Percentiles rank a stretch among this genome's conserved stretches.
Conservation (phyloP, 768 basidiomycete genomes). For the Mycena olivaceomarginata region DNA sequence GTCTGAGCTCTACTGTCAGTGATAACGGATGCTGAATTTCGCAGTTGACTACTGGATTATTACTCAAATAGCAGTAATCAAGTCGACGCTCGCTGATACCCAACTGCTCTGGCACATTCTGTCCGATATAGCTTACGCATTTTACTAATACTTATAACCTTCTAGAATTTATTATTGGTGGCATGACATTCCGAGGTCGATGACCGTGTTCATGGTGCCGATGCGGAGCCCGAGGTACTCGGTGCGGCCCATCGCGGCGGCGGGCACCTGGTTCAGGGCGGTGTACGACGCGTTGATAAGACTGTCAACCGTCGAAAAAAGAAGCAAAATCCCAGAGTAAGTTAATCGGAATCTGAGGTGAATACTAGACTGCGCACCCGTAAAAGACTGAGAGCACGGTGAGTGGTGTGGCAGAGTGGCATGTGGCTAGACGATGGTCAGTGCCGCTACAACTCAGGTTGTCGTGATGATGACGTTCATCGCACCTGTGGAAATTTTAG, state of each 20-base stretch:
- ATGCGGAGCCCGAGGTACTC: background rate
- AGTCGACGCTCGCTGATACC: too few species aligned
- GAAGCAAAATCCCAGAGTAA: background rate
- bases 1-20: too few species aligned
- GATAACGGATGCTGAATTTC: too few species aligned
- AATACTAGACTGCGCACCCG: background rate
- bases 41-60: too few species aligned
- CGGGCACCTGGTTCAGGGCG: background rate
- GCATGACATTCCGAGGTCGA: too few species aligned
- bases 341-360: background rate
- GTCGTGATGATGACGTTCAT: constrained; percentile 1
- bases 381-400: too few species aligned
- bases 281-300: background rate
- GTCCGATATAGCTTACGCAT: too few species aligned
- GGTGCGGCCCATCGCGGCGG: background rate
- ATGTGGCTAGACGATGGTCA: background rate
- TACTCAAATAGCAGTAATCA: too few species aligned
- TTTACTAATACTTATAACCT: too few species aligned
- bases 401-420: too few species aligned
- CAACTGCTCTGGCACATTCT: too few species aligned
- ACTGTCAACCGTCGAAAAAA: background rate
- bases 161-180: too few species aligned
- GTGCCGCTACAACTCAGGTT: background rate
- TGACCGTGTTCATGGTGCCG: background rate
- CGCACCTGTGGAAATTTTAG: constrained; percentile 2